These are phyloP conservation scores for Heterobasidion irregulare DNA, from an alignment of 1,284 basidiomycete species.

Conservation along the genomic window DNA sequence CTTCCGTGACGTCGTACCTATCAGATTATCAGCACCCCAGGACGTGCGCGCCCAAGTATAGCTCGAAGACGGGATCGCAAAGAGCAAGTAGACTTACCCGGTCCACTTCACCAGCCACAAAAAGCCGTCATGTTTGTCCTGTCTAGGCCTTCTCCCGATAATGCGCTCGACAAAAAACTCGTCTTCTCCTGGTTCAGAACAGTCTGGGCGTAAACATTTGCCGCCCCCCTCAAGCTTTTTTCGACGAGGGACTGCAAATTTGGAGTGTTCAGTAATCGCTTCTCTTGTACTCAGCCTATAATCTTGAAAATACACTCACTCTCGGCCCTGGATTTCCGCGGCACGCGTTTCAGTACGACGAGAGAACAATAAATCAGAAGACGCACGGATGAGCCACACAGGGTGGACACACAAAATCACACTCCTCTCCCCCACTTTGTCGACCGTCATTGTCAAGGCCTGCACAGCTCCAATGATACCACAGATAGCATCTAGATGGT, in stretches of 20 bases:
- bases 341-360: no score
- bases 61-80: neutral
- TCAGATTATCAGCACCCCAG: neutral
- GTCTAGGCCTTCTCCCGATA: constrained; percentile 19
- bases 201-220: constrained; percentile 7
- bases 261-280: neutral
- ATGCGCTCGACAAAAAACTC: constrained; percentile 24
- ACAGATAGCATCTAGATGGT: constrained; percentile 21
- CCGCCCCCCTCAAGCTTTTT: neutral
- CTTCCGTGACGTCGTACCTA: constrained; percentile 4
- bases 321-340: neutral
- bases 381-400: constrained; percentile 13
- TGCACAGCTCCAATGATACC: constrained; percentile 28
- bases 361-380: neutral
- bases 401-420: constrained; percentile 20
- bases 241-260: constrained; percentile 4
- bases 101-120: constrained; percentile 29
- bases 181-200: constrained; percentile 4
- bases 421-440: constrained; percentile 16
- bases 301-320: neutral
- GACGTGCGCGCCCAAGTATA: neutral
- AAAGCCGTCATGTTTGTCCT: constrained; percentile 7
- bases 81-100: constrained; percentile 17
- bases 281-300: neutral
- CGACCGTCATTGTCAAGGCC: constrained; percentile 14